Base-by-base conservation (phyloP, 257 asterid species). In the Gentiana macrophylla region DNA sequence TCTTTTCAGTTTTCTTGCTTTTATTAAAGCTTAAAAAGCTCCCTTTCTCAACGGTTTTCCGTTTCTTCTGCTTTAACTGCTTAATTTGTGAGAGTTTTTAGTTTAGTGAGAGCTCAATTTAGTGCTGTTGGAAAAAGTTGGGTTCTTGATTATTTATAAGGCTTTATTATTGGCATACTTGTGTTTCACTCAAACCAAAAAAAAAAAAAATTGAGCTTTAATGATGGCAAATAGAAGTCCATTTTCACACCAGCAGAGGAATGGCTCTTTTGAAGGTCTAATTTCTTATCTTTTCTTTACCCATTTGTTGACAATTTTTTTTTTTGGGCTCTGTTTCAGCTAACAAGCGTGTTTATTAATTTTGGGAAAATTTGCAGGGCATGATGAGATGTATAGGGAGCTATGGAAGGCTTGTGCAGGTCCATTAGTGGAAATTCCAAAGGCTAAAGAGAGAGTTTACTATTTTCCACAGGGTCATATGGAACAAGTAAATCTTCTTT, bases 371-470 rank as follows among this genome's bases (percentile, higher is more conserved):
- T 6, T 56, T 60, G 51, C 74, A 59, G 86, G 64, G 5, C 72
- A 68, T 38, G 81, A 80, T 80, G 77, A 70, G 6, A 44, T 89
- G 75, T 84, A 78, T 61, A 77, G 55, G 12, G 95, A 86, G 72
- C 65, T 89, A 51, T 89, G 97, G 97, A 82, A 74, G 81, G 88
- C 82, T 15, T 89, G 97, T 69, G 97, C 97, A 53, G 97, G 97
- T 56, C 94, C 95, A 32, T 61, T 86, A 75, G 95, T 84, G 55
- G 90, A 86, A 74, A 75, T 89, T 62, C 95, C 97, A 35, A 86
- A 67, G 69, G 59, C 12, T 54, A 62, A 54, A 37, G 95, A 89
- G 58, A 81, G 71, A 48, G 95, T 89, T 55, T 89, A 78, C 67
- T 89, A 89, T 73, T 89, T 89, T 37, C 95, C 95, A 35, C 97